phyloP scores from a whole-genome alignment of 2,329 filamentous ascomycete genomes.

The Penicillium concentricum region DNA sequence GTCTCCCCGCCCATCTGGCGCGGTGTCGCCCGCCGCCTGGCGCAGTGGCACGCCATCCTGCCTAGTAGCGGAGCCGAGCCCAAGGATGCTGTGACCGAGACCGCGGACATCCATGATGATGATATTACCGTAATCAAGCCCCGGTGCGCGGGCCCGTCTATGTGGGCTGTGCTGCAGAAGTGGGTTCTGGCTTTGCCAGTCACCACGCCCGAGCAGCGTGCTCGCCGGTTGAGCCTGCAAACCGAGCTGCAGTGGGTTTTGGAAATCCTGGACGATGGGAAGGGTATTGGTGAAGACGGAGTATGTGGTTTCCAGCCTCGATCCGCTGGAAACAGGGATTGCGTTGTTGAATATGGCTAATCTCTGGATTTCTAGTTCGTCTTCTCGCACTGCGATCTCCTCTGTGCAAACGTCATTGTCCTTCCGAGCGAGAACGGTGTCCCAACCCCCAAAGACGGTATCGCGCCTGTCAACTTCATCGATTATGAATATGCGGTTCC shows the following conservation, averaged over 20 bases:
- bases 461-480: slow-evolving; percentile 74
- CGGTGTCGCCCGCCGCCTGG: slow-evolving; percentile 79
- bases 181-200: slow-evolving; percentile 87
- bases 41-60: slow-evolving; percentile 84
- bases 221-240: slow-evolving; percentile 68
- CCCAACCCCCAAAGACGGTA: slow-evolving; percentile 33
- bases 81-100: slow-evolving; percentile 14
- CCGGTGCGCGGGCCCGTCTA: slow-evolving; percentile 70
- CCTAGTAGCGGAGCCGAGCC: slow-evolving; percentile 51
- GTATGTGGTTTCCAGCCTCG: slow-evolving; percentile 47
- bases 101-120: slow-evolving; percentile 11
- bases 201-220: slow-evolving; percentile 65
- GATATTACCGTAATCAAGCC: slow-evolving; percentile 22
- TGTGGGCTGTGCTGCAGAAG: slow-evolving; percentile 95
- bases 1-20: slow-evolving; percentile 72
- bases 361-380: slow-evolving; percentile 60
- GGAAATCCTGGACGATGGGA: slow-evolving; percentile 69
- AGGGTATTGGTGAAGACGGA: slow-evolving; percentile 72
- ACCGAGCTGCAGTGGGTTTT: slow-evolving; percentile 71
- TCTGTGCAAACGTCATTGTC: slow-evolving; percentile 96
- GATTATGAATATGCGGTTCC: slow-evolving; percentile 98
- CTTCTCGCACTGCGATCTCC: slow-evolving; percentile 91
- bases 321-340: background rate
- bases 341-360: background rate
- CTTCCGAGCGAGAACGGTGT: slow-evolving; percentile 48